phyloP scores from a whole-genome alignment of 2,329 filamentous ascomycete genomes.

The Cercospora sojina region DNA sequence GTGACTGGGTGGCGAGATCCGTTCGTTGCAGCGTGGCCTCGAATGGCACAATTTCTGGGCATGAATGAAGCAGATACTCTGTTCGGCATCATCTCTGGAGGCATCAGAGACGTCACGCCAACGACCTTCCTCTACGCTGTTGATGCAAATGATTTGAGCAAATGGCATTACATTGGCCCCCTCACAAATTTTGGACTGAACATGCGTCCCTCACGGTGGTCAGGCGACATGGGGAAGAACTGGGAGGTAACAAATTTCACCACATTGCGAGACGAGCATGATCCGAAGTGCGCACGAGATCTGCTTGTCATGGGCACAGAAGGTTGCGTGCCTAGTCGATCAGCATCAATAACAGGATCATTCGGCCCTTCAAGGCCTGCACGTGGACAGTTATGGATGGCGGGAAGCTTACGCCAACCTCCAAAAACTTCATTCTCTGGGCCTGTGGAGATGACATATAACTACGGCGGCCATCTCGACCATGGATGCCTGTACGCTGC shows the following conservation, averaged over 20 bases:
- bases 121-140: constrained; percentile 51
- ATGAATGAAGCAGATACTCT: constrained; percentile 32
- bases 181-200: constrained; percentile 45
- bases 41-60: constrained; percentile 27
- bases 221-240: constrained; percentile 52
- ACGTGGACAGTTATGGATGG: constrained; percentile 49
- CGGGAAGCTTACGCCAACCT: constrained; percentile 34
- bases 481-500: constrained; percentile 52
- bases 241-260: constrained; percentile 54
- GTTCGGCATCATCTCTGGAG: constrained; percentile 53
- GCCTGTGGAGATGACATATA: constrained; percentile 36
- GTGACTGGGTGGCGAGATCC: constrained; percentile 49
- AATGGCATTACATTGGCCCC: constrained; percentile 50
- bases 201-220: constrained; percentile 46
- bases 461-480: constrained; percentile 50
- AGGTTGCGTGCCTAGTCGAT: constrained; percentile 38
- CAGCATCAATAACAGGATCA: constrained; percentile 20
- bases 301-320: constrained; percentile 52
- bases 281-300: constrained; percentile 34
- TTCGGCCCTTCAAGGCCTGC: constrained; percentile 30
- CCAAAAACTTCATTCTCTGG: background rate
- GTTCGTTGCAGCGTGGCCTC: constrained; percentile 38
- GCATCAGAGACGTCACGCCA: constrained; percentile 44
- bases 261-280: constrained; percentile 40
- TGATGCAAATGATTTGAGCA: constrained; percentile 41